phyloP scores from a whole-genome alignment of 1,284 basidiomycete species.

The Cutaneotrichosporon cavernicola region DNA sequence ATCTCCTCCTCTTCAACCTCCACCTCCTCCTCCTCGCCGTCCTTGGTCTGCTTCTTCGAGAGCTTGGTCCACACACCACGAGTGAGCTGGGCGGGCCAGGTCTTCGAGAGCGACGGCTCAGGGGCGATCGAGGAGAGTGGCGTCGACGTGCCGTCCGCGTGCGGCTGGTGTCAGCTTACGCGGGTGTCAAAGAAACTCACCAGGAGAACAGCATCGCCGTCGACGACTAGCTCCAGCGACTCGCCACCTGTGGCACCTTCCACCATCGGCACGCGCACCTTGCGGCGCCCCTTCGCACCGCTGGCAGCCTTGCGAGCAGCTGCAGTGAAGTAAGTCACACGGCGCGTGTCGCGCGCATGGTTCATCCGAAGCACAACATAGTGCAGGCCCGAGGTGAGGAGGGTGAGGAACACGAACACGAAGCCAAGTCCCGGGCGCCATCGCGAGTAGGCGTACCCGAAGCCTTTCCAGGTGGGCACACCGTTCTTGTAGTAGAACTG shows the following conservation, averaged over 20 bases:
- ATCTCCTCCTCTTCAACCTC: slow-evolving; percentile 22
- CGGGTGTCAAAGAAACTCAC: slow-evolving; percentile 31
- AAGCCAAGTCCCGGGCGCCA: slow-evolving; percentile 83
- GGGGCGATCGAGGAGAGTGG: slow-evolving; percentile 43
- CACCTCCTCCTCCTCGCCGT: slow-evolving; percentile 19
- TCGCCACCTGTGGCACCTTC: slow-evolving; percentile 41
- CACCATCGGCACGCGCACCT: slow-evolving; percentile 51
- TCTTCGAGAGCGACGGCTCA: slow-evolving; percentile 35
- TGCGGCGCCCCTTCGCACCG: slow-evolving; percentile 52
- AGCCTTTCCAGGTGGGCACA: slow-evolving; percentile 52
- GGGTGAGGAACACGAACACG: slow-evolving; percentile 70
- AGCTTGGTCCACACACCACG: slow-evolving; percentile 7
- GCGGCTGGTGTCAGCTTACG: slow-evolving; percentile 39
- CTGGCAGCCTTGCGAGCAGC: slow-evolving; percentile 70
- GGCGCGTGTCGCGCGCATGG: slow-evolving; percentile 67
- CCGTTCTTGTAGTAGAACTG: slow-evolving; percentile 55
- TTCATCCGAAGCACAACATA: slow-evolving; percentile 74
- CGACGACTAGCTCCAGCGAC: slow-evolving; percentile 48
- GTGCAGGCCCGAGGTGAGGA: slow-evolving; percentile 74
- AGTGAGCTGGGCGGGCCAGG: slow-evolving; percentile 40
- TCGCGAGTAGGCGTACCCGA: slow-evolving; percentile 82
- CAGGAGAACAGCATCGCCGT: slow-evolving; percentile 47
- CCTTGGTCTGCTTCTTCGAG: slow-evolving; percentile 24
- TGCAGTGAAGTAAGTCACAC: slow-evolving; percentile 65
- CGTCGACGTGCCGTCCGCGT: slow-evolving; percentile 43